A percentile compares a stretch with the other conserved stretches of the same genome.
Evolutionary conservation across 164 flowering plant genomes (phyloP).

Genomic region (Amborella trichopoda): DNA sequence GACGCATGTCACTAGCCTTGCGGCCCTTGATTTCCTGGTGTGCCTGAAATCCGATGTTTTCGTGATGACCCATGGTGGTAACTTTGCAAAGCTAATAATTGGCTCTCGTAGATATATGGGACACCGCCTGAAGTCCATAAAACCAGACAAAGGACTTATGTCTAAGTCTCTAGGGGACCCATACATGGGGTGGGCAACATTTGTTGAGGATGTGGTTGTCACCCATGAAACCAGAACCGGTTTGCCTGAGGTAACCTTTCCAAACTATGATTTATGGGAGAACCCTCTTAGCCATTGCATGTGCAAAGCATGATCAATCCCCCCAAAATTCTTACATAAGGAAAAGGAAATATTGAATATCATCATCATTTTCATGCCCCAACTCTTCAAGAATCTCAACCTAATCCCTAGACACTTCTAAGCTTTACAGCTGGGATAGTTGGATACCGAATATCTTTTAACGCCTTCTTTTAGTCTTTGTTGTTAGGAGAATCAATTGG

Average conservation of each 20-base stretch:
- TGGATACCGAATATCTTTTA: too few relatives aligned
- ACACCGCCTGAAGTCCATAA: conserved; percentile 80
- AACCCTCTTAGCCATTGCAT: conserved; percentile 98
- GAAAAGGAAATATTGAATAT: too few relatives aligned
- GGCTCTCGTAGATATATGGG: conserved; percentile 96
- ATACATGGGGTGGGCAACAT: conserved; percentile 95
- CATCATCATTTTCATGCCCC: too few relatives aligned
- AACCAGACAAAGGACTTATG: conserved; percentile 96
- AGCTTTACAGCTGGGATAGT: too few relatives aligned
- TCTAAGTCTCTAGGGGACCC: conserved; percentile 99
- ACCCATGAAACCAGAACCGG: conserved; percentile 94
- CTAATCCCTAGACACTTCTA: too few relatives aligned
- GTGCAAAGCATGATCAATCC: conserved; percentile 85
- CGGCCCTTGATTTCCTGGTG: conserved; percentile 92
- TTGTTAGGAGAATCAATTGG: too few relatives aligned
- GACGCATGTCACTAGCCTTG: conserved; percentile 93
- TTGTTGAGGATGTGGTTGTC: conserved; percentile 81
- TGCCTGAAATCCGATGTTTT: conserved; percentile 95
- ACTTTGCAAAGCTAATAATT: conserved; percentile 85
- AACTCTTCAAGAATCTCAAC: too few relatives aligned
- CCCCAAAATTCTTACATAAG: too few relatives aligned
- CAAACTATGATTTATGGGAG: conserved; percentile 96
- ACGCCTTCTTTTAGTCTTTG: too few relatives aligned
- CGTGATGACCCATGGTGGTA: conserved; percentile 98
- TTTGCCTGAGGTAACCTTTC: conserved; percentile 89